Evolutionary conservation across 352 stramenopile species (phyloP).

Genomic region (Phytophthora hibernalis): DNA sequence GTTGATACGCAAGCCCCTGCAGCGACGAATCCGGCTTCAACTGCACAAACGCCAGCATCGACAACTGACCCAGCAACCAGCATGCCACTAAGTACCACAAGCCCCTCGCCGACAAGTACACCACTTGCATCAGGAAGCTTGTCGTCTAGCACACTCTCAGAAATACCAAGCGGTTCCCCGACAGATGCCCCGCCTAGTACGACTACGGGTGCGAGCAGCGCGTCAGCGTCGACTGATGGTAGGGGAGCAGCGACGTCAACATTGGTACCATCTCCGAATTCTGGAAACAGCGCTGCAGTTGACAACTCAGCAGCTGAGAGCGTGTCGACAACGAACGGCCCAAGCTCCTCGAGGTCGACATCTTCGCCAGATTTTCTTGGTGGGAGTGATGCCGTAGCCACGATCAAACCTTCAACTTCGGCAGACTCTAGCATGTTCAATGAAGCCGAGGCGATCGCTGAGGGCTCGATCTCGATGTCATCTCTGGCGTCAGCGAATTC

Average conservation of each 20-base stretch:
- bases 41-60: slow-evolving; percentile 5
- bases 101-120: slow-evolving; percentile 3
- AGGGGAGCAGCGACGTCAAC: slow-evolving; percentile 2
- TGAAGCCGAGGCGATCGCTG: background rate
- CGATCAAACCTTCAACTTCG: slow-evolving; percentile 7
- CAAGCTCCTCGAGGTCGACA: slow-evolving; percentile 10
- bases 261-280: background rate
- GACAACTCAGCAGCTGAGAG: slow-evolving; percentile 10
- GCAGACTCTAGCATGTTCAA: slow-evolving; percentile 12
- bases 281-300: slow-evolving; percentile 1
- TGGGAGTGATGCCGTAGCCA: slow-evolving; percentile 2
- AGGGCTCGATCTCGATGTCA: slow-evolving; percentile 11
- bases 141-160: background rate
- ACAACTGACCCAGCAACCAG: slow-evolving; percentile 11
- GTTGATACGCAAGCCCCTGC: slow-evolving; percentile 10
- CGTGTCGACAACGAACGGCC: background rate
- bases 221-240: slow-evolving; percentile 3
- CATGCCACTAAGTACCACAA: slow-evolving; percentile 2
- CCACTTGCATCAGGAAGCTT: background rate
- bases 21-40: slow-evolving; percentile 3
- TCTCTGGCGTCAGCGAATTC: slow-evolving; percentile 16
- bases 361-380: slow-evolving; percentile 10
- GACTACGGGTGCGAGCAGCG: slow-evolving; percentile 5
- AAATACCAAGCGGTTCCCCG: background rate
- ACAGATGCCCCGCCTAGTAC: slow-evolving; percentile 1